Percentiles rank a stretch among this genome's conserved stretches.
phyloP scores from a whole-genome alignment of 257 asterid species.

The Forsythia viridissima region DNA sequence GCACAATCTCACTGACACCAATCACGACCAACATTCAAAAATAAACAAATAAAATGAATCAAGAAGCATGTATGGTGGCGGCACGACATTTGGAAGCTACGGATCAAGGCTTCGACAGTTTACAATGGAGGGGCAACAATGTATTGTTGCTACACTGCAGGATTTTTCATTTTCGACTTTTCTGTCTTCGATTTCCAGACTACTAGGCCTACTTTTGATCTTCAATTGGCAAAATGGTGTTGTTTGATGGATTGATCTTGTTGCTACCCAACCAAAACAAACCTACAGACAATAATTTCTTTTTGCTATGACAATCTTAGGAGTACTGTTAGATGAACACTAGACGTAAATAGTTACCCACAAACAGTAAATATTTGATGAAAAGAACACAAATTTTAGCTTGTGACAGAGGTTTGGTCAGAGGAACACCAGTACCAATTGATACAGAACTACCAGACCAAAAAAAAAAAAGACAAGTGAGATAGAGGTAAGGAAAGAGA shows the following conservation, averaged over 20 bases:
- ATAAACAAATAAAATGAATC: background rate
- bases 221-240: background rate
- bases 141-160: no score
- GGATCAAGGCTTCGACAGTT: background rate
- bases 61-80: background rate
- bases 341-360: background rate
- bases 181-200: no score
- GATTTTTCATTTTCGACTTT: no score
- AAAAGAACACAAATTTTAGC: background rate
- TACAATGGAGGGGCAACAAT: background rate
- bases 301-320: background rate
- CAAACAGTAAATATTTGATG: background rate
- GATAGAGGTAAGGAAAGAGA: background rate
- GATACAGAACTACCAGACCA: background rate
- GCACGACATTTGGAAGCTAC: background rate
- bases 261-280: background rate
- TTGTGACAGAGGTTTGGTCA: background rate
- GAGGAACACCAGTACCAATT: background rate
- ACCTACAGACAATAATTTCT: background rate
- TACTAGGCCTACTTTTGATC: no score
- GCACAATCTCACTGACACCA: background rate
- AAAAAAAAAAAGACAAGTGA: no score
- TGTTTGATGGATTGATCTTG: background rate
- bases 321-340: background rate
- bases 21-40: background rate